These are phyloP conservation scores for Stentor roeselii DNA, from an alignment of 73 alveolate genomes.

Conservation along the genomic window DNA sequence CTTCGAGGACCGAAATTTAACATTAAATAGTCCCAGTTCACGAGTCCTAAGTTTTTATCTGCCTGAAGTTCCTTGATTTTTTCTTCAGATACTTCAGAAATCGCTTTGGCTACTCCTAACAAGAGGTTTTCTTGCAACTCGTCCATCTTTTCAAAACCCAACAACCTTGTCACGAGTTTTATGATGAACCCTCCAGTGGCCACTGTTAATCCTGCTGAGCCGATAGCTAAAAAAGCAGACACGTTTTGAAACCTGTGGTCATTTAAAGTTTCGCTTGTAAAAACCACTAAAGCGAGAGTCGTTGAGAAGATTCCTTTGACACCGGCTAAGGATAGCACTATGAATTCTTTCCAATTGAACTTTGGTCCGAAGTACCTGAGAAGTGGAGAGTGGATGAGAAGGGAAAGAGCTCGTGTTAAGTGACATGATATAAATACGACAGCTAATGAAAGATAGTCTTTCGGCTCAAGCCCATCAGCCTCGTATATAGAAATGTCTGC, in stretches of 20 bases:
- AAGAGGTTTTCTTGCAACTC: conserved; percentile 10
- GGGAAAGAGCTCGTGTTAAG: background rate
- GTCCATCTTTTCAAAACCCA: background rate
- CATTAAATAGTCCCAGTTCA: background rate
- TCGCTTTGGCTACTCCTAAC: conserved; percentile 14
- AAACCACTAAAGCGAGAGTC: background rate
- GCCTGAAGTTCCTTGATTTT: background rate
- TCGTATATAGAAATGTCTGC: background rate
- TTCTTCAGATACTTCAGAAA: background rate
- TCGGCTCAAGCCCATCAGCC: background rate
- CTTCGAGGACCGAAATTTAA: background rate
- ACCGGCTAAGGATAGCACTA: background rate
- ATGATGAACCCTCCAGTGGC: background rate
- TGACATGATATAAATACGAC: background rate
- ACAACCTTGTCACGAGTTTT: background rate
- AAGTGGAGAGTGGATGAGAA: background rate
- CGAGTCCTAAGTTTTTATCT: background rate
- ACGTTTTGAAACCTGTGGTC: background rate
- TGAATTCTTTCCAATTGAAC: background rate
- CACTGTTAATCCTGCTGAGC: background rate
- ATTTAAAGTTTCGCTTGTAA: background rate
- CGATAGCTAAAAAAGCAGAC: background rate
- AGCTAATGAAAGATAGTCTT: background rate
- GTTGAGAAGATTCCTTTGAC: background rate
- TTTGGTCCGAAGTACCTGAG: background rate